Conservation (phyloP, 768 basidiomycete species). For the Lyophyllum semitale region DNA sequence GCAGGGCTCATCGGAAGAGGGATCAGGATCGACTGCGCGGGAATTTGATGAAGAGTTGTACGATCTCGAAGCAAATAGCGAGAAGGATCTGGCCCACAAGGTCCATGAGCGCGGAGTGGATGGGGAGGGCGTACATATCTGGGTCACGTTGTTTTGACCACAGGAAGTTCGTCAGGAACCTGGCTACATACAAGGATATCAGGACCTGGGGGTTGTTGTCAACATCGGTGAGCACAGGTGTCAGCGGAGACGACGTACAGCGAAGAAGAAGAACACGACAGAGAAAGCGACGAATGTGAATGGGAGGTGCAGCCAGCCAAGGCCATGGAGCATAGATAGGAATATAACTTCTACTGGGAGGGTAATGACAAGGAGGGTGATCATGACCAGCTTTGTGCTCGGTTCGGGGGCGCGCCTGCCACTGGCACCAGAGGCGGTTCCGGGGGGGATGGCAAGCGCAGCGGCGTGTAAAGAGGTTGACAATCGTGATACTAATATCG, state of each 20-base stretch:
- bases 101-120: slow-evolving; percentile 89
- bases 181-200: slow-evolving; percentile 69
- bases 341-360: slow-evolving; percentile 83
- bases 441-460: slow-evolving; percentile 34
- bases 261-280: slow-evolving; percentile 70
- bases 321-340: slow-evolving; percentile 57
- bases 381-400: slow-evolving; percentile 55
- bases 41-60: slow-evolving; percentile 36
- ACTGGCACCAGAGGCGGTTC: slow-evolving; percentile 17
- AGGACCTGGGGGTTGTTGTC: slow-evolving; percentile 49
- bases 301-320: slow-evolving; percentile 81
- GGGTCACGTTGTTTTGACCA: slow-evolving; percentile 83
- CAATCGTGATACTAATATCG: slow-evolving; percentile 87
- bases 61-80: slow-evolving; percentile 73
- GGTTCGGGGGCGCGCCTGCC: slow-evolving; percentile 29
- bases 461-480: slow-evolving; percentile 85
- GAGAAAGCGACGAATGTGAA: slow-evolving; percentile 69
- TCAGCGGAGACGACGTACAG: slow-evolving; percentile 53
- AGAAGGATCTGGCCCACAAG: slow-evolving; percentile 81
- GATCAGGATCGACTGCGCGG: not conserved
- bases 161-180: slow-evolving; percentile 67
- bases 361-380: slow-evolving; percentile 72
- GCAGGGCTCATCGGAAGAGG: not conserved
- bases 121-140: slow-evolving; percentile 91
- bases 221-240: slow-evolving; percentile 2